phyloP scores from a whole-genome alignment of 2,329 filamentous ascomycete species.

The Alternaria incomplexa region DNA sequence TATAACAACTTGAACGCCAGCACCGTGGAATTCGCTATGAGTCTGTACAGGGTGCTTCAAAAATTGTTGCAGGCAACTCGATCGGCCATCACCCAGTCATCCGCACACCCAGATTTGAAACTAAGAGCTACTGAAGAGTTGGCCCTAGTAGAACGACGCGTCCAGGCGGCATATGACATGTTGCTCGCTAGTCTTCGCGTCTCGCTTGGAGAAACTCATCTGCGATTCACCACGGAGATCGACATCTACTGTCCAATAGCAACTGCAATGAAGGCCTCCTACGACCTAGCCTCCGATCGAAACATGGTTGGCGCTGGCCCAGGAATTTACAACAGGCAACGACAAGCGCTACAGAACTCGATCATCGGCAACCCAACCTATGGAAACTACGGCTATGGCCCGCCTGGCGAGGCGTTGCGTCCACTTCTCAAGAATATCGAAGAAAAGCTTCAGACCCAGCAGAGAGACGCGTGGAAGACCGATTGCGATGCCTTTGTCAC shows the following conservation, averaged over 20 bases:
- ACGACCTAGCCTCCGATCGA: neutral
- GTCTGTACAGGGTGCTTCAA: neutral
- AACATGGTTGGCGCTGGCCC: neutral
- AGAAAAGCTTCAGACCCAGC: neutral
- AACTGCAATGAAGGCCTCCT: slow-evolving; percentile 8
- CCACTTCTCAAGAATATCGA: slow-evolving; percentile 1
- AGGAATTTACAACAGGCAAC: slow-evolving; percentile 3
- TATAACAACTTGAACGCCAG: neutral
- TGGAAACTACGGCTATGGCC: neutral
- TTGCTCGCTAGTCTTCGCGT: neutral
- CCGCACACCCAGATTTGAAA: slow-evolving; percentile 3
- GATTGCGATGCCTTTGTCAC: slow-evolving; percentile 4
- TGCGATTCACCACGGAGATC: slow-evolving; percentile 12
- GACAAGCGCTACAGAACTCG: neutral
- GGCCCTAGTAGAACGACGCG: neutral
- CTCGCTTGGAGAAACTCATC: slow-evolving; percentile 1
- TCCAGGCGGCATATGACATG: neutral
- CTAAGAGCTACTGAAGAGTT: slow-evolving; percentile 1
- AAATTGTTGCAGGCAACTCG: neutral
- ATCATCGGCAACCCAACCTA: neutral
- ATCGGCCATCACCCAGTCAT: neutral
- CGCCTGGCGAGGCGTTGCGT: neutral
- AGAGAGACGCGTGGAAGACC: neutral
- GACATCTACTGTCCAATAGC: slow-evolving; percentile 14
- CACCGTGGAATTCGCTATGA: neutral